Conservation (phyloP, 2,329 filamentous ascomycete genomes). For the Trichophyton mentagrophytes region DNA sequence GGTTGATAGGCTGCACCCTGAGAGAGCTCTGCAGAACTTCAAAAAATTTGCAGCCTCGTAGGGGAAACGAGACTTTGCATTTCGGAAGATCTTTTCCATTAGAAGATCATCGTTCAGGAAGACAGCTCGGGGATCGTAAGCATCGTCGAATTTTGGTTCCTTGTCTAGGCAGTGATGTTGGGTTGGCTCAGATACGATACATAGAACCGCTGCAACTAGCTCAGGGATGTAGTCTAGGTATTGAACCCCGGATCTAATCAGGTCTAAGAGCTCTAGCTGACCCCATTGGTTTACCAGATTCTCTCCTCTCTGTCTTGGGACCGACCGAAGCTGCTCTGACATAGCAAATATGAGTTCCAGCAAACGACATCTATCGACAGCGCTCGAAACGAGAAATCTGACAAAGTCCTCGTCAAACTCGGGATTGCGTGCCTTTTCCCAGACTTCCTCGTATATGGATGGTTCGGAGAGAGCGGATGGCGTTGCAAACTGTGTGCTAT, state of each 20-base stretch:
- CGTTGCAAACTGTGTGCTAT: constrained; percentile 23
- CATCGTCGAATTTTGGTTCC: constrained; percentile 12
- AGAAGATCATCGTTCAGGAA: constrained; percentile 47
- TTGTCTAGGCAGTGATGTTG: constrained; percentile 15
- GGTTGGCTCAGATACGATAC: constrained; percentile 43
- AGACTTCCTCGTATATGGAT: constrained; percentile 36
- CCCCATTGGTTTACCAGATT: constrained; percentile 48
- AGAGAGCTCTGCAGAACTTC: constrained; percentile 54
- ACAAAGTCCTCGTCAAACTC: constrained; percentile 36
- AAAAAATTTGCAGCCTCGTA: constrained; percentile 74
- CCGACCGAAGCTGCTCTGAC: constrained; percentile 32
- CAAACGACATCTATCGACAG: constrained; percentile 35
- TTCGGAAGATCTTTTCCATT: constrained; percentile 48
- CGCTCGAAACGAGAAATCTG: constrained; percentile 34
- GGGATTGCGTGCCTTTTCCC: constrained; percentile 33
- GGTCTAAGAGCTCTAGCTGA: constrained; percentile 53
- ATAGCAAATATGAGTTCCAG: constrained; percentile 38
- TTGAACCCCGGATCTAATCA: constrained; percentile 54
- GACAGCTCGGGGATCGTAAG: constrained; percentile 32
- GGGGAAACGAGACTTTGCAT: constrained; percentile 66
- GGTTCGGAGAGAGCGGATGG: constrained; percentile 23
- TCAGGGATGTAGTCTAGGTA: constrained; percentile 62
- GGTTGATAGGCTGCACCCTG: constrained; percentile 33
- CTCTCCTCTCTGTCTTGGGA: constrained; percentile 39
- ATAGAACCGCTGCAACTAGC: constrained; percentile 52